Evolutionary conservation across 441 rosid genomes (phyloP), one percentile per base, ranked within the genome.

Genomic region (Gossypium davidsonii): DNA sequence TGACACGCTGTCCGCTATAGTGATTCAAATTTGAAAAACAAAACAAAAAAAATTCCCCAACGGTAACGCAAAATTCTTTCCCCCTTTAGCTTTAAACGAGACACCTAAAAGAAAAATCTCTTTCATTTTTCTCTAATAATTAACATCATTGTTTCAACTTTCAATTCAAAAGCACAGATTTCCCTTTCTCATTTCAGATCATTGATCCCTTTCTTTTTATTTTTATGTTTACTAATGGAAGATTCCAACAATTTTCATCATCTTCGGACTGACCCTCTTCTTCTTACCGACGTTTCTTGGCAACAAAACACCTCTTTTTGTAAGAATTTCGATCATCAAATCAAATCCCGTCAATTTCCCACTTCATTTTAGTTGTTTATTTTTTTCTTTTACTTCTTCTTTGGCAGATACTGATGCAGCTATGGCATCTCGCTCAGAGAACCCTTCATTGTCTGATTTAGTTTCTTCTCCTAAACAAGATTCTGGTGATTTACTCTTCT

Each of bases 251-350:
- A 39, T 70, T 67, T 20, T 74, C 76, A 78, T 44, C 74, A 77
- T 49, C 81, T 71, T 20, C 75, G 90, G 83, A 76, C 62, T 61
- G 85, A 81, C 82, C 86, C 88, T 61, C 81, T 85, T 83, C 79
- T 85, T 68, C 74, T 83, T 44, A 75, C 83, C n/a, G 87, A 85
- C 78, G 85, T 76, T 76, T 80, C 86, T 66, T 67, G 25, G 58
- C 82, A 73, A 48, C 86, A 61, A 21, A 77, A 73, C 73, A 74
- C 58, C 80, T 64, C 55, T 73, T 76, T 77, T 52, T 65, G 86
- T 87, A 79, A 83, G 77, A 37, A 4, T 57, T 71, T 69, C 20
- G 48, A 51, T 34, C 6, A 17, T 37, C 20, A 55, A 70, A 9
- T 49, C 34, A 6, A 66, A 1, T 64, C 67, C 10, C 7, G n/a